A percentile compares a stretch with the other conserved stretches of the same genome.
Conservation (phyloP, 192 early-diverging fungal genomes). For the Globomyces pollinis-pini region DNA sequence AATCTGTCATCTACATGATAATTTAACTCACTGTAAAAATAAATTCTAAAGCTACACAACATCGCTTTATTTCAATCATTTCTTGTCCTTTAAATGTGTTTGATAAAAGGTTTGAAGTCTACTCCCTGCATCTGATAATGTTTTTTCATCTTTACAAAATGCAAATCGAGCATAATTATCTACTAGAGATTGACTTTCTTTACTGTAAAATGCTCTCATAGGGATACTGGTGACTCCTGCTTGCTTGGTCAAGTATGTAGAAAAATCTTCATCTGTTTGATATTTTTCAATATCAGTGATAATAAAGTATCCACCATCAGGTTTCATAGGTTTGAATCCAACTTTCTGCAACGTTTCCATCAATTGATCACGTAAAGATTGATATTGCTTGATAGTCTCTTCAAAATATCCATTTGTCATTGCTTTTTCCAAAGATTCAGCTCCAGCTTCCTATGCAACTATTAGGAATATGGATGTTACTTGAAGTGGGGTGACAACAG, state of each 20-base stretch:
- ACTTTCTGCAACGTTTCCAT: constrained; percentile 54
- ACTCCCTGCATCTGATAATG: constrained; percentile 63
- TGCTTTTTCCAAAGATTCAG: constrained; percentile 63
- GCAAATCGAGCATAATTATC: constrained; percentile 68
- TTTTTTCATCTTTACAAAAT: constrained; percentile 86
- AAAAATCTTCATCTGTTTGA: constrained; percentile 33
- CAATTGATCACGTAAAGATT: constrained; percentile 66
- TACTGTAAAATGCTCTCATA: constrained; percentile 79
- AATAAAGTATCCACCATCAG: constrained; percentile 91
- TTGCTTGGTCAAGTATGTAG: constrained; percentile 77
- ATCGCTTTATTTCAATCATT: too few relatives aligned
- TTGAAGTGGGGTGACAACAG: constrained; percentile 85
- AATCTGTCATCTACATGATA: too few relatives aligned
- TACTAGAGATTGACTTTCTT: constrained; percentile 6
- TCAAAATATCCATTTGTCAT: constrained; percentile 55
- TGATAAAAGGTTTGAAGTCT: too few relatives aligned
- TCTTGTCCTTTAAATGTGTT: too few relatives aligned
- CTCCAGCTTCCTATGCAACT: constrained; percentile 68
- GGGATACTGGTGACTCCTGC: constrained; percentile 90
- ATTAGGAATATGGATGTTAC: too few relatives aligned
- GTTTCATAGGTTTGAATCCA: constrained; percentile 71
- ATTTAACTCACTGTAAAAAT: too few relatives aligned
- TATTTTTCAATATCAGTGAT: constrained; percentile 69
- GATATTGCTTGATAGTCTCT: constrained; percentile 60
- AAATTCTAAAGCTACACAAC: too few relatives aligned